These are phyloP conservation scores for Penicillium rolfsii DNA, from an alignment of 2,329 filamentous ascomycete genomes.

Conservation along the genomic window DNA sequence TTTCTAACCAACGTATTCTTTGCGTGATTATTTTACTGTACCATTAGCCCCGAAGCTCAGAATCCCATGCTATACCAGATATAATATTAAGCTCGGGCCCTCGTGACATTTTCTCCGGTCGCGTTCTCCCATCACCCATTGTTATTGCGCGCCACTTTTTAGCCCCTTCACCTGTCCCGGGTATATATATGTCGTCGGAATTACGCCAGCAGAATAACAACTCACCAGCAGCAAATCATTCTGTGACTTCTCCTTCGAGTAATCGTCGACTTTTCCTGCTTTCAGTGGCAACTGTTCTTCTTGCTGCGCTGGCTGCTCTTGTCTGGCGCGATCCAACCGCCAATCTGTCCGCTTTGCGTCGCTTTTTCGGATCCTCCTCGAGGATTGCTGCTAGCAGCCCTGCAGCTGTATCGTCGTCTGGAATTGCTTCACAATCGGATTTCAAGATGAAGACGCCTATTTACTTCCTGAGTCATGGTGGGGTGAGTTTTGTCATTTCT, in stretches of 20 bases:
- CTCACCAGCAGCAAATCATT: neutral
- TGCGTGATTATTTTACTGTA: conserved; percentile 3
- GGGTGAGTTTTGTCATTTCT: conserved; percentile 36
- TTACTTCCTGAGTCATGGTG: conserved; percentile 58
- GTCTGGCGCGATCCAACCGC: conserved; percentile 23
- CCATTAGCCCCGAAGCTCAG: neutral
- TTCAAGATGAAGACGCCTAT: conserved; percentile 50
- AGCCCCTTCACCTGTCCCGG: neutral
- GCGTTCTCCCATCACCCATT: neutral
- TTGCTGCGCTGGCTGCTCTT: conserved; percentile 28
- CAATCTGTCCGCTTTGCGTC: conserved; percentile 36
- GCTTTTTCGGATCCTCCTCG: conserved; percentile 27
- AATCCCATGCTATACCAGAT: neutral
- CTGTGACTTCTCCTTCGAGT: conserved; percentile 8
- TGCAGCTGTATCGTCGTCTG: conserved; percentile 5
- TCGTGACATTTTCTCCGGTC: too few species aligned
- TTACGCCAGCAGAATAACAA: conserved; percentile 5
- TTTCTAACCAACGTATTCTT: neutral
- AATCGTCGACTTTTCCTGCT: conserved; percentile 20
- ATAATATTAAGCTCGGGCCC: neutral
- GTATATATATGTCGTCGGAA: conserved; percentile 31
- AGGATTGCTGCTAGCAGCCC: conserved; percentile 11
- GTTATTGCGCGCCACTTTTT: neutral
- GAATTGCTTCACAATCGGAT: neutral
- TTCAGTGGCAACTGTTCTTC: conserved; percentile 24